phyloP scores from a whole-genome alignment of 2,329 filamentous ascomycete genomes.

The Didymella sp. region DNA sequence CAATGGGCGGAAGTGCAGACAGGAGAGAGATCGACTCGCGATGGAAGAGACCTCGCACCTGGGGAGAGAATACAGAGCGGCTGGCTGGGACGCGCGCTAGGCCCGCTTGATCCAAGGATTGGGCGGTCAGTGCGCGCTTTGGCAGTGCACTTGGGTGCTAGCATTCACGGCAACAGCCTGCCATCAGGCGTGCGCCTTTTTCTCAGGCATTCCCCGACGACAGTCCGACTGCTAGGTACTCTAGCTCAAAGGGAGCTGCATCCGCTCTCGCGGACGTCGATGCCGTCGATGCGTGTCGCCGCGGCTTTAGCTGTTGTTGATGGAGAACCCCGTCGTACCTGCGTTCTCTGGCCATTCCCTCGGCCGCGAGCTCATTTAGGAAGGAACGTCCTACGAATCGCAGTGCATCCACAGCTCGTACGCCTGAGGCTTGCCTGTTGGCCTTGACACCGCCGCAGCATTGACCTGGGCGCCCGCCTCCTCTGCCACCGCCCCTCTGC shows the following conservation, averaged over 20 bases:
- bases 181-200: conserved; percentile 6
- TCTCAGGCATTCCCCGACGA: conserved; percentile 1
- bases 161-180: conserved; percentile 6
- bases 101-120: conserved; percentile 18
- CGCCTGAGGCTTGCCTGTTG: conserved; percentile 2
- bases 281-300: neutral
- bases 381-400: conserved; percentile 20
- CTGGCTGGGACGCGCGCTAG: conserved; percentile 26
- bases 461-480: conserved; percentile 10
- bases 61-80: conserved; percentile 25
- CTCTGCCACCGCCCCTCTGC: conserved; percentile 2
- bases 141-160: conserved; percentile 15
- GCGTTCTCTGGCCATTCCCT: conserved; percentile 16
- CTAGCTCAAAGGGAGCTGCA: neutral
- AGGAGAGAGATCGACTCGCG: conserved; percentile 36
- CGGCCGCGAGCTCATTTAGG: conserved; percentile 19
- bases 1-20: conserved; percentile 32
- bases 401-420: conserved; percentile 7
- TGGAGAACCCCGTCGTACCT: conserved; percentile 16
- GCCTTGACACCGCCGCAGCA: conserved; percentile 8
- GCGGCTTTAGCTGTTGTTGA: neutral
- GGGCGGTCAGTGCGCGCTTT: conserved; percentile 16
- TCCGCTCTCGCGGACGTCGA: neutral
- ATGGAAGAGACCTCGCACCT: conserved; percentile 30
- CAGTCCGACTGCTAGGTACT: conserved; percentile 1